Evolutionary conservation across 1,139 yeast species (phyloP), one percentile per base, ranked within the genome.

Genomic region (Yamadazyma epiphylla): DNA sequence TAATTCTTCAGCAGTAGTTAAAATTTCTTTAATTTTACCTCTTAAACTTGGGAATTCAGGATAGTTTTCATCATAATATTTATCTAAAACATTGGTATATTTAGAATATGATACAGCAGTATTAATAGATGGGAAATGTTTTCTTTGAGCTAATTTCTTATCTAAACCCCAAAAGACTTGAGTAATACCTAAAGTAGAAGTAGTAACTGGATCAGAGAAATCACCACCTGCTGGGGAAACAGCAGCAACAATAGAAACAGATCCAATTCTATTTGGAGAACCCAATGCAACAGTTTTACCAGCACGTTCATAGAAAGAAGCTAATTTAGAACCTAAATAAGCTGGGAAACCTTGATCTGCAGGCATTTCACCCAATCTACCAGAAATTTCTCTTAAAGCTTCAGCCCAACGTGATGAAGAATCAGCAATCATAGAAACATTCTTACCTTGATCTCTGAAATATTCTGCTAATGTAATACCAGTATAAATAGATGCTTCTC

Each of bases 321-420:
- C 97, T 55, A 91, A 77, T 62, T 91, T 91, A 33, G 99, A 96
- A 69, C 98, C 98, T 61, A 91, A 77, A 60, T 94, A 91, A 36
- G 99, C 99, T 42, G 99, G 99, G 94, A 89, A 91, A 75, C 99
- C 99, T 73, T 94, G 98, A 70, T 91, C 99, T 41, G 99, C 99
- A 58, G 99, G 99, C 99, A 91, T 91, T 73, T 94, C 99, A 65
- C 98, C 98, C 62, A 91, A 74, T 76, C 99, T 94, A 78, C 99
- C 99, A 33, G 97, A 89, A 61, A 91, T 82, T 76, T 91, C 99
- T 81, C 99, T 88, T 59, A 91, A 77, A 38, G 99, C 99, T 70
- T 91, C 99, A 28, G 99, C 99, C 99, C 99, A 91, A 76, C 99
- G 91, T 26, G 97, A 89, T 22, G 97, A 89, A 5, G 98, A 91